Percentiles rank a stretch among this genome's conserved stretches.
These are phyloP conservation scores for Neonectria magnoliae DNA, from an alignment of 2,329 filamentous ascomycete species.

Conservation along the genomic window DNA sequence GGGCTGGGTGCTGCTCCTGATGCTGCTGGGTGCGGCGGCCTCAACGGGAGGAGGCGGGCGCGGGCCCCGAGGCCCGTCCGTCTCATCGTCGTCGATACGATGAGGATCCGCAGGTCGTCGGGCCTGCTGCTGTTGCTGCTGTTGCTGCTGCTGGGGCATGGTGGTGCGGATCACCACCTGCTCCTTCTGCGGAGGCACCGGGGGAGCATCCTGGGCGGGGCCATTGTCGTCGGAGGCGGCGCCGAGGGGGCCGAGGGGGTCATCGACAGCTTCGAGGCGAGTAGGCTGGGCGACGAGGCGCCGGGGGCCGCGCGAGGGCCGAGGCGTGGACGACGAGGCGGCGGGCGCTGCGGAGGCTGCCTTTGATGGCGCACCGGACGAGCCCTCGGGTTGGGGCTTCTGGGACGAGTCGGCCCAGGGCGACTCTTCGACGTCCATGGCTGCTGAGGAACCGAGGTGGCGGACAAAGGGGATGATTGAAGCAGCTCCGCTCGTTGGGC, in stretches of 20 bases:
- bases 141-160: slow-evolving; percentile 57
- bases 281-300: slow-evolving; percentile 79
- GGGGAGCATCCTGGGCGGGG: slow-evolving; percentile 63
- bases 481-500: slow-evolving; percentile 15
- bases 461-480: slow-evolving; percentile 10
- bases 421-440: slow-evolving; percentile 63
- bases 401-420: slow-evolving; percentile 59
- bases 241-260: slow-evolving; percentile 81
- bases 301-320: slow-evolving; percentile 62
- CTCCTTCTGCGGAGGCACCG: slow-evolving; percentile 76
- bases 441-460: slow-evolving; percentile 18
- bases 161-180: slow-evolving; percentile 69
- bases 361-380: slow-evolving; percentile 41
- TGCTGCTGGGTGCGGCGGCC: slow-evolving; percentile 62
- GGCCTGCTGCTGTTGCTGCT: slow-evolving; percentile 55
- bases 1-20: slow-evolving; percentile 68
- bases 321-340: slow-evolving; percentile 48
- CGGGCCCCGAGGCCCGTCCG: slow-evolving; percentile 61
- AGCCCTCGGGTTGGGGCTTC: slow-evolving; percentile 43
- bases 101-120: slow-evolving; percentile 66
- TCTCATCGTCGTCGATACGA: slow-evolving; percentile 77
- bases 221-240: slow-evolving; percentile 63
- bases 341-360: slow-evolving; percentile 37
- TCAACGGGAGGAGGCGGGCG: slow-evolving; percentile 74
- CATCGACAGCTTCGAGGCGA: slow-evolving; percentile 79